A percentile compares a stretch with the other conserved stretches of the same genome.
phyloP scores from a whole-genome alignment of 805 yeast genomes.

The Candida ipomoeae region DNA sequence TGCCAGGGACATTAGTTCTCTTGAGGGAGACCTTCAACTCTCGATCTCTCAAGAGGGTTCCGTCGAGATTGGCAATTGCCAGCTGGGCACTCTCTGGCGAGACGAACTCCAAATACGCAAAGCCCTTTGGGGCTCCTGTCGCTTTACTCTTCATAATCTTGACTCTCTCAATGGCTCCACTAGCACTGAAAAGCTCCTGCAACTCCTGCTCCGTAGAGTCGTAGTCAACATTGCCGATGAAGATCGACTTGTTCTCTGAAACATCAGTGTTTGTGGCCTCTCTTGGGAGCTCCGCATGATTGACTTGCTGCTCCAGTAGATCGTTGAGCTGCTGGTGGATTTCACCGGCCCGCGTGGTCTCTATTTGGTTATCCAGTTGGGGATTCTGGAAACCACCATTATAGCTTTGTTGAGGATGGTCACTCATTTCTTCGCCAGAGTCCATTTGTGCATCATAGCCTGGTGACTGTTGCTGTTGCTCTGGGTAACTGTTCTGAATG shows the following conservation, averaged over 20 bases:
- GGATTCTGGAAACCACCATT: not conserved
- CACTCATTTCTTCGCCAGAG: not conserved
- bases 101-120: conserved; percentile 82
- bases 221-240: conserved; percentile 83
- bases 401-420: not conserved
- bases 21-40: conserved; percentile 70
- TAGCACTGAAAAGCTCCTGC: conserved; percentile 64
- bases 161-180: conserved; percentile 74
- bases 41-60: conserved; percentile 62
- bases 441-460: conserved; percentile 4
- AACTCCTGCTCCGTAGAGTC: conserved; percentile 74
- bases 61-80: conserved; percentile 62
- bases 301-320: conserved; percentile 2
- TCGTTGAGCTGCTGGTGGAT: conserved; percentile 40
- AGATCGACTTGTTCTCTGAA: conserved; percentile 66
- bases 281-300: not conserved
- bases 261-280: not conserved
- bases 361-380: conserved; percentile 29
- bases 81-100: conserved; percentile 57
- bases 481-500: conserved; percentile 3
- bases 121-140: conserved; percentile 84
- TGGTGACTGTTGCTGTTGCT: conserved; percentile 1
- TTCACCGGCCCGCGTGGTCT: conserved; percentile 54
- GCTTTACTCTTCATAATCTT: conserved; percentile 69
- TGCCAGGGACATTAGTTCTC: conserved; percentile 79